Conservation (phyloP, 2,329 filamentous ascomycete genomes). For the Neopestalotiopsis sp. region DNA sequence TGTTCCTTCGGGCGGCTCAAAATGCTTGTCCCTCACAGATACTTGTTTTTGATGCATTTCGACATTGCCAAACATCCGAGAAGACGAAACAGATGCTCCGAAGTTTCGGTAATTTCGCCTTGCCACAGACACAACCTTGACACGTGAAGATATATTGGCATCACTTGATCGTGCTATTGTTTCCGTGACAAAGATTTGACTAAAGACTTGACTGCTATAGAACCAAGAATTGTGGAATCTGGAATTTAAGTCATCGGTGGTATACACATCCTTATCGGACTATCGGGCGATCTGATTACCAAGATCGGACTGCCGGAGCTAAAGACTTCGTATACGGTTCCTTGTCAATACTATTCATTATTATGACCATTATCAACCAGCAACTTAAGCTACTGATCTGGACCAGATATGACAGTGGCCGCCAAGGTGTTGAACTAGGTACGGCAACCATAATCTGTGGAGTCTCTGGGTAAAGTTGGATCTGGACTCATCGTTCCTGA, state of each 20-base stretch:
- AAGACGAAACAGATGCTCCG: not conserved
- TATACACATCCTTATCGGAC: too few relatives aligned
- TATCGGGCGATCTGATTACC: not conserved
- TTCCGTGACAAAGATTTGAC: not conserved
- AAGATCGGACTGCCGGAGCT: slow-evolving; percentile 1
- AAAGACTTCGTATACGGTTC: not conserved
- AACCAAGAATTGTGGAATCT: not conserved
- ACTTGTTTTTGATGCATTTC: not conserved
- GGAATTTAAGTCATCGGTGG: not conserved
- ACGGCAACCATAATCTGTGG: not conserved
- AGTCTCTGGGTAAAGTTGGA: not conserved
- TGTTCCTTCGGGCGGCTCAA: not conserved
- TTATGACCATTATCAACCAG: not conserved
- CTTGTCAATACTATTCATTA: not conserved
- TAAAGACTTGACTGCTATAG: not conserved
- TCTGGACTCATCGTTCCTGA: slow-evolving; percentile 4
- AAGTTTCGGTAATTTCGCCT: not conserved
- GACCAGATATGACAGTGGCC: not conserved
- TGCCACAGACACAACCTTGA: not conserved
- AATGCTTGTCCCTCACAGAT: not conserved
- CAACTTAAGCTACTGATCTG: not conserved
- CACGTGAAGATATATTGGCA: not conserved
- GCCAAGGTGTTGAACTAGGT: not conserved
- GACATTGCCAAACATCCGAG: not conserved
- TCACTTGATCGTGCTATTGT: not conserved